Base-by-base conservation (phyloP, 164 flowering plant species). In the Tetracentron sinense region DNA sequence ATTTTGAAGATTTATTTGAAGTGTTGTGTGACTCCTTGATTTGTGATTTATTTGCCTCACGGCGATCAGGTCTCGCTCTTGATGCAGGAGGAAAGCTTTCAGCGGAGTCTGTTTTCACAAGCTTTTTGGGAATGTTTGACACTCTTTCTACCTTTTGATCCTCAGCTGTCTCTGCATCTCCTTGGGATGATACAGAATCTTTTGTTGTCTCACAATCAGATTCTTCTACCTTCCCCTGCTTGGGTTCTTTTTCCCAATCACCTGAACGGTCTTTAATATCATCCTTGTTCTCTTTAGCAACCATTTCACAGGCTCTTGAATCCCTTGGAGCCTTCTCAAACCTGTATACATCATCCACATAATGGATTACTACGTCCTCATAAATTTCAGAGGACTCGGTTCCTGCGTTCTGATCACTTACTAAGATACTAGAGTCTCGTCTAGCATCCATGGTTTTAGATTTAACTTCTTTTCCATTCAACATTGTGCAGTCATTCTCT, bases 131-230 rank as follows among this genome's bases (percentile, higher is more conserved):
- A 58, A 69, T 80, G 44, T 58, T 67, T n/a, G 75, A 59, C 48
- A 67, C 61, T 28, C 65, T 72, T 55, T 81, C 82, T 56, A 64
- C 65, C 59, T 80, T 87, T 61, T 78, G 85, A 64, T 83, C 88
- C 51, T 84, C 82, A 54, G 66, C 71, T 33, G 72, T 64, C 57
- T 63, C 71, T 17, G 79, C 58, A 78, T 85, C 97, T 12, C 81
- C 92, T 61, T 77, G 82, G 52, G 94, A 88, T 25, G 92, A 85
- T 52, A 74, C 75, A 2, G 88, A 84, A 73, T 83, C 95, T 67
- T 69, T 82, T 21, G 53, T 64, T 10, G 88, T 78, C 55, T 84
- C 97, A 57, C 77, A 60, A 70, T 89, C 95, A 29, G 93, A 87
- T 31, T 74, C 86, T 26, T 77, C 90, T 59, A 76, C 92, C 66